Evolutionary conservation across 495 filamentous ascomycete species (phyloP), one percentile per base, ranked within the genome.

Genomic region (Daldinia caldariorum): DNA sequence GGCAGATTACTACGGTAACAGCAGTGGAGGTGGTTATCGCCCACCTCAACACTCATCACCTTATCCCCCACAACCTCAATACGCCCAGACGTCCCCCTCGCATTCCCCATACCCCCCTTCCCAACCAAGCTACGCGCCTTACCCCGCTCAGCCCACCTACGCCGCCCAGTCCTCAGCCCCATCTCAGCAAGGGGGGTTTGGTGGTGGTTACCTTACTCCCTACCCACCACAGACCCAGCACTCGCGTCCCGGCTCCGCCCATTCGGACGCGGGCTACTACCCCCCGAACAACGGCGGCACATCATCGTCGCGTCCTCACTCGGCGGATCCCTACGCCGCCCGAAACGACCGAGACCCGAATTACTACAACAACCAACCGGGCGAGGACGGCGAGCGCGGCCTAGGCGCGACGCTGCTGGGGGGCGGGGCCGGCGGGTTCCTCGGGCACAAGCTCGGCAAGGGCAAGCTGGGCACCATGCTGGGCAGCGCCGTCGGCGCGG

Each of bases 401-500:
- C 79, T 89, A 26, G 84, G 86, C 16, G 79, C 86, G 0, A 89
- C 87, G 0, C 74, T 88, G 0, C 58, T 84, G 0, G 88, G 87
- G 12, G 83, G 86, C 22, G 84, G 81, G 0, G 82, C 77, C 1
- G 87, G 86, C 37, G 86, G 81, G 0, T 83, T 86, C 29, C 41
- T 86, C 0, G 87, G 84, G 0, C 78, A 87, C 41, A 78, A 78
- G 61, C 51, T 79, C 1, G 74, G 76, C n/a, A 83, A 83, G 16
- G 84, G 85, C 0, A 73, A 78, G 6, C 66, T 89, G 6, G 85
- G 83, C 7, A 86, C 85, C 7, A 58, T 86, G 1, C 74, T 81
- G 0, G 88, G 86, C 0, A 69, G 80, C 7, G 81, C 86, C 0
- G 85, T 82, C 2, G 88, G 88, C 0, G 87, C 87, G 0, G 77